A percentile compares a stretch with the other conserved stretches of the same genome.
phyloP scores from a whole-genome alignment of 2,329 filamentous ascomycete species.

The Epichloe gansuensis region DNA sequence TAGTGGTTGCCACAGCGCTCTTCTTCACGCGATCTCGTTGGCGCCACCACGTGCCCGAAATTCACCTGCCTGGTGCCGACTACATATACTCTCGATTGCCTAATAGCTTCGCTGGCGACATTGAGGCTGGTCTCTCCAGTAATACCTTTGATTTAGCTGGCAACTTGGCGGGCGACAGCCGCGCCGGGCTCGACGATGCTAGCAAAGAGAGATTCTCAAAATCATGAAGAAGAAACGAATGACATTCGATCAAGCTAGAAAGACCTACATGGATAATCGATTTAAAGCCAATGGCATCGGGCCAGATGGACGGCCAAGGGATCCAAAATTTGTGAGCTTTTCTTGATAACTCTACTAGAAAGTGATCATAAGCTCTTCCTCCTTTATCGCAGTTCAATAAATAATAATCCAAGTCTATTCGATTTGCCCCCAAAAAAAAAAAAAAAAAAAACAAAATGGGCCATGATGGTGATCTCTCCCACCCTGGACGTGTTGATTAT shows the following conservation, averaged over 20 bases:
- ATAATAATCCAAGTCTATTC: neutral
- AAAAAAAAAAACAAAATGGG: no score
- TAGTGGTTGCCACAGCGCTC: slow-evolving; percentile 61
- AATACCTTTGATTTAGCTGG: slow-evolving; percentile 69
- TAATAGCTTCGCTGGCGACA: slow-evolving; percentile 66
- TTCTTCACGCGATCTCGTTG: slow-evolving; percentile 73
- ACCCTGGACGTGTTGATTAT: neutral
- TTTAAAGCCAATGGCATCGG: slow-evolving; percentile 85
- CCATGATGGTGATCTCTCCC: neutral
- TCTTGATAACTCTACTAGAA: slow-evolving; percentile 17
- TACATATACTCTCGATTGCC: slow-evolving; percentile 71
- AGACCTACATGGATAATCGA: slow-evolving; percentile 71
- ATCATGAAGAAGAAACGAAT: slow-evolving; percentile 84
- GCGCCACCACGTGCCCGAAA: slow-evolving; percentile 55
- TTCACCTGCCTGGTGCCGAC: slow-evolving; percentile 38
- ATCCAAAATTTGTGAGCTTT: slow-evolving; percentile 95
- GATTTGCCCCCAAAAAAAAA: neutral
- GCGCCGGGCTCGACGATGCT: slow-evolving; percentile 67
- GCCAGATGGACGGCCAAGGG: slow-evolving; percentile 72
- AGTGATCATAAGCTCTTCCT: neutral
- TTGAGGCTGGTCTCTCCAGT: slow-evolving; percentile 77
- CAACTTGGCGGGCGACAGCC: slow-evolving; percentile 72
- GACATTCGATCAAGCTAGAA: slow-evolving; percentile 81
- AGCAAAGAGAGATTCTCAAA: slow-evolving; percentile 72
- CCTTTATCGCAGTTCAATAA: neutral